These are phyloP conservation scores for Apiospora rasikravindrae DNA, from an alignment of 2,329 filamentous ascomycete genomes.

Conservation along the genomic window DNA sequence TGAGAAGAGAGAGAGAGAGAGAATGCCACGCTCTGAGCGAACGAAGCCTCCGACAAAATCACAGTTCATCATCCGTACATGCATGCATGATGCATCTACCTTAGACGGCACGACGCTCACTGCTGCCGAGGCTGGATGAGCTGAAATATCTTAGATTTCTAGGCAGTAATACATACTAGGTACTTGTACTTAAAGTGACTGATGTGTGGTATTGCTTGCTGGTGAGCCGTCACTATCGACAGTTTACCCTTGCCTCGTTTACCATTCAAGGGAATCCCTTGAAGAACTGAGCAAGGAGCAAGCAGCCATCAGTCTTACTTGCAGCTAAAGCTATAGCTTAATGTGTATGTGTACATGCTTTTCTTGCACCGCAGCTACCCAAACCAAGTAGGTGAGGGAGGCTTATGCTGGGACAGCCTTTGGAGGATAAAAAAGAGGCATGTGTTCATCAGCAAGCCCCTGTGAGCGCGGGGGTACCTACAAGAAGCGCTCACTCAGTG, in stretches of 20 bases:
- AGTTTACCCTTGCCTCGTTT: background rate
- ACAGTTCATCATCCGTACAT: background rate
- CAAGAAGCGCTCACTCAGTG: background rate
- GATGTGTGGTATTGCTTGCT: too few species aligned
- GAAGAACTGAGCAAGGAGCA: background rate
- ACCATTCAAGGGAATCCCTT: background rate
- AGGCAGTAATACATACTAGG: background rate
- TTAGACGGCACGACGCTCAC: background rate
- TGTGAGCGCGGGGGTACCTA: background rate
- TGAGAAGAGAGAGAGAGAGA: slow-evolving; percentile 5
- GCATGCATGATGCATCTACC: background rate
- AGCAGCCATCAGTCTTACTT: background rate
- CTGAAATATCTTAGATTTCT: background rate
- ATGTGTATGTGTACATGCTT: background rate
- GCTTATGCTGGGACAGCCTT: background rate
- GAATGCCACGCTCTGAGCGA: background rate
- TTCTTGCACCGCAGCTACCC: background rate
- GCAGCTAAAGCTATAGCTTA: background rate
- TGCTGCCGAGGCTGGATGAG: background rate
- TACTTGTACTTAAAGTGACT: background rate
- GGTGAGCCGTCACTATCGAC: background rate
- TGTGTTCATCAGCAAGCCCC: background rate
- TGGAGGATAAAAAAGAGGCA: slow-evolving; percentile 1
- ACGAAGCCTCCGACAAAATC: background rate
- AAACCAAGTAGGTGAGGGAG: background rate